phyloP scores from a whole-genome alignment of 306 rosid genomes.

The Cucurbita maxima region DNA sequence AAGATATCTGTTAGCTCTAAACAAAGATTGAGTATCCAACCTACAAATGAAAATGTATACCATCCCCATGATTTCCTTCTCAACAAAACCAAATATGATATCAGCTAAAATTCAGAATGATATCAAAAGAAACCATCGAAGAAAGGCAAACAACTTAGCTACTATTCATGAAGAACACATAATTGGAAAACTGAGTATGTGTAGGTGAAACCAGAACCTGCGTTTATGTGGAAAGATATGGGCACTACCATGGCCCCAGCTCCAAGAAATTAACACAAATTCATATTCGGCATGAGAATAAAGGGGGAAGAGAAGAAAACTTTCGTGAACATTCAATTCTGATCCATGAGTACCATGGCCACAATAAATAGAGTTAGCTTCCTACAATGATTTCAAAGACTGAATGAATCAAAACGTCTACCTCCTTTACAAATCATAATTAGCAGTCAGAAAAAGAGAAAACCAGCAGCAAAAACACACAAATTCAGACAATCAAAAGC shows the following conservation, averaged over 20 bases:
- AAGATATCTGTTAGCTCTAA: background rate
- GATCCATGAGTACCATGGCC: background rate
- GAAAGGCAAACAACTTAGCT: background rate
- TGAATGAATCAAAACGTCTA: background rate
- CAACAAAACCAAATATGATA: background rate
- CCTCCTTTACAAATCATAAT: background rate
- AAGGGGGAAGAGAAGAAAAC: slow-evolving; percentile 5
- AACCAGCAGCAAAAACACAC: background rate
- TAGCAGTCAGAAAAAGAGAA: background rate
- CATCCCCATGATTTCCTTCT: background rate
- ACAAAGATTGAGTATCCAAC: background rate
- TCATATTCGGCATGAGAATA: background rate
- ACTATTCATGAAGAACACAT: background rate
- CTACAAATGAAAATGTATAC: background rate
- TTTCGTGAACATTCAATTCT: background rate
- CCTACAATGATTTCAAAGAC: background rate
- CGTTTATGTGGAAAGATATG: slow-evolving; percentile 3
- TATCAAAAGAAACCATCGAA: background rate
- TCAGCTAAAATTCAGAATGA: background rate
- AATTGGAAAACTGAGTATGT: background rate
- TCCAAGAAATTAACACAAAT: background rate
- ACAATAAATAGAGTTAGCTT: background rate
- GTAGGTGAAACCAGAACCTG: background rate
- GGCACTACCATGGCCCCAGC: background rate
- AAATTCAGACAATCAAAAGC: background rate